Percentiles rank a stretch among this genome's conserved stretches.
Conservation (phyloP, 805 yeast species). For the Cyberlindnera maritima region DNA sequence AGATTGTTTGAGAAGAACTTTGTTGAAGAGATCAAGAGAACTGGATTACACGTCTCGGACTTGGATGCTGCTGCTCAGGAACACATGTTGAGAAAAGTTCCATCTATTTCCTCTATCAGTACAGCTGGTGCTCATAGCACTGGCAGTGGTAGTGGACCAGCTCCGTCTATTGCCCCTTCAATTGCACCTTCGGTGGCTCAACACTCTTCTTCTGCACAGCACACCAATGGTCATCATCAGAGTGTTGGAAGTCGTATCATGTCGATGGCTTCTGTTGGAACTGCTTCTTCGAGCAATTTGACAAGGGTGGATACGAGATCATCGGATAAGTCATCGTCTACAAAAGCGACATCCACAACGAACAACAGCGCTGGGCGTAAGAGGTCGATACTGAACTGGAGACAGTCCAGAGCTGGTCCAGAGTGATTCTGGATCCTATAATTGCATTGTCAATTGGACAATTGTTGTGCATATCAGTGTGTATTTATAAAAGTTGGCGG, state of each 20-base stretch:
- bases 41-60: slow-evolving; percentile 29
- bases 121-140: slow-evolving; percentile 2
- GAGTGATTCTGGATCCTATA: not conserved
- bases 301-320: slow-evolving; percentile 28
- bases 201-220: not conserved
- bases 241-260: slow-evolving; percentile 6
- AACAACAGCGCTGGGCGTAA: slow-evolving; percentile 21
- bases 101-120: slow-evolving; percentile 16
- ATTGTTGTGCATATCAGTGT: too few relatives aligned
- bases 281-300: slow-evolving; percentile 13
- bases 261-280: slow-evolving; percentile 11
- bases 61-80: slow-evolving; percentile 22
- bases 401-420: slow-evolving; percentile 29
- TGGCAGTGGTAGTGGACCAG: slow-evolving; percentile 1
- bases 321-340: slow-evolving; percentile 26
- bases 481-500: too few relatives aligned
- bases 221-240: not conserved
- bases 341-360: slow-evolving; percentile 14
- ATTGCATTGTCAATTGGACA: too few relatives aligned
- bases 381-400: slow-evolving; percentile 33
- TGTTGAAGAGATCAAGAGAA: slow-evolving; percentile 52
- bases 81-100: slow-evolving; percentile 18
- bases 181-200: not conserved
- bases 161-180: not conserved
- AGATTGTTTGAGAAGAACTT: slow-evolving; percentile 67